Evolutionary conservation across 768 basidiomycete species (phyloP).

Genomic region (Mycena filopes): DNA sequence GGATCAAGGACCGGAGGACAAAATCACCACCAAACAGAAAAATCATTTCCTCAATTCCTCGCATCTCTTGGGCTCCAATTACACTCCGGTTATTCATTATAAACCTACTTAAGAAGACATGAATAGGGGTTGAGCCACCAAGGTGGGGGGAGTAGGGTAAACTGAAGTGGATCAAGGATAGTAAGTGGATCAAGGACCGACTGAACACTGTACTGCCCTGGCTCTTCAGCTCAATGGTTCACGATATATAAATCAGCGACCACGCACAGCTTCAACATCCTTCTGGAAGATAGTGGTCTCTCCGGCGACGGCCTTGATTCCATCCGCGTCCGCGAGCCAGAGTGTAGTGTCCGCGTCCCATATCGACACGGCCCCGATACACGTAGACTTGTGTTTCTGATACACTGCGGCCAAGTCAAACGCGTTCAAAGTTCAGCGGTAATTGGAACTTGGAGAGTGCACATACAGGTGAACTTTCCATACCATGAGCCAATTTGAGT

Average conservation of each 20-base stretch:
- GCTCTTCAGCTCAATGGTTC: neutral
- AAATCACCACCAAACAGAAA: too few relatives aligned
- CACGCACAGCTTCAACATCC: conserved; percentile 48
- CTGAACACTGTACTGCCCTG: too few relatives aligned
- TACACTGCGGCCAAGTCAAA: conserved; percentile 51
- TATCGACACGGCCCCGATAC: conserved; percentile 48
- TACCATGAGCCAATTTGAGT: conserved; percentile 46
- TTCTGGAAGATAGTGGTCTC: conserved; percentile 52
- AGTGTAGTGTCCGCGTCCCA: conserved; percentile 43
- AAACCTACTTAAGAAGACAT: too few relatives aligned
- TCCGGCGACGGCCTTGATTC: conserved; percentile 47
- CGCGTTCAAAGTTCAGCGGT: neutral
- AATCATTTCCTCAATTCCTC: too few relatives aligned
- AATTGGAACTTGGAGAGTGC: neutral
- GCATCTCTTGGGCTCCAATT: too few relatives aligned
- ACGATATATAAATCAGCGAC: too few relatives aligned
- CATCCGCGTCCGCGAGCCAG: conserved; percentile 58
- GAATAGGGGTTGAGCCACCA: too few relatives aligned
- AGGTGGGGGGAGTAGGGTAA: too few relatives aligned
- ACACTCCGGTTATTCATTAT: too few relatives aligned
- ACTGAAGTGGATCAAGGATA: too few relatives aligned
- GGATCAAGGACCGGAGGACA: too few relatives aligned
- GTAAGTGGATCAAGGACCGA: too few relatives aligned
- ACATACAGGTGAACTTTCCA: conserved; percentile 49
- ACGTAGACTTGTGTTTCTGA: conserved; percentile 50